phyloP scores from a whole-genome alignment of 352 stramenopile species.

The Plasmopara halstedii region DNA sequence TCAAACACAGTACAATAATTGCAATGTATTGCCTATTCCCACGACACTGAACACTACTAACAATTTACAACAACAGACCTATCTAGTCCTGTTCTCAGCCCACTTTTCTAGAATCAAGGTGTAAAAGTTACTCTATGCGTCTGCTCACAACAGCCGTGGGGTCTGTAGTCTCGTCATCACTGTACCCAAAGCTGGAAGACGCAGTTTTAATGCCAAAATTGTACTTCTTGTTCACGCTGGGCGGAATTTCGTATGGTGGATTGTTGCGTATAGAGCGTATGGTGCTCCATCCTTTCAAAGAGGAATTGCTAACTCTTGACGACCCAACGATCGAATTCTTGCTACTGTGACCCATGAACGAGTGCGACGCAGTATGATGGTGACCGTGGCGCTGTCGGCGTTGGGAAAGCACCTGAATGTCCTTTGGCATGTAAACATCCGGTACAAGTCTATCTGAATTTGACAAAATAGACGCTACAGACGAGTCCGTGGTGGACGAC shows the following conservation, averaged over 20 bases:
- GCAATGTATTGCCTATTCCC: slow-evolving; percentile 7
- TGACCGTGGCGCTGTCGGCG: slow-evolving; percentile 29
- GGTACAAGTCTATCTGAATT: slow-evolving; percentile 52
- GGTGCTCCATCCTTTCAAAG: slow-evolving; percentile 5
- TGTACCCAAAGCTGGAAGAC: slow-evolving; percentile 30
- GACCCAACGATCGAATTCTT: slow-evolving; percentile 8
- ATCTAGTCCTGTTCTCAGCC: neutral
- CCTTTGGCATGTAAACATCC: slow-evolving; percentile 45
- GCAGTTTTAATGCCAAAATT: slow-evolving; percentile 23
- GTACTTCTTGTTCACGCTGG: slow-evolving; percentile 17
- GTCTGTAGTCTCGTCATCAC: slow-evolving; percentile 21
- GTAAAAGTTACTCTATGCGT: neutral
- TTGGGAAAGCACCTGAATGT: slow-evolving; percentile 61
- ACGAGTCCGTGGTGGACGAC: slow-evolving; percentile 36
- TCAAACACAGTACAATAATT: neutral
- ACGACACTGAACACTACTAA: slow-evolving; percentile 6
- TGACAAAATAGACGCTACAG: slow-evolving; percentile 53
- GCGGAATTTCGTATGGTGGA: neutral
- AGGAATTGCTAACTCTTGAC: slow-evolving; percentile 18
- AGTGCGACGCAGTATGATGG: slow-evolving; percentile 15
- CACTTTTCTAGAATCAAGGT: no score
- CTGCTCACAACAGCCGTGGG: neutral
- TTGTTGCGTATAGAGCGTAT: slow-evolving; percentile 16
- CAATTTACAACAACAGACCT: slow-evolving; percentile 5
- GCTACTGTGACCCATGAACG: slow-evolving; percentile 10